phyloP scores from a whole-genome alignment of 331 rosid genomes.

The Telfairia occidentalis region DNA sequence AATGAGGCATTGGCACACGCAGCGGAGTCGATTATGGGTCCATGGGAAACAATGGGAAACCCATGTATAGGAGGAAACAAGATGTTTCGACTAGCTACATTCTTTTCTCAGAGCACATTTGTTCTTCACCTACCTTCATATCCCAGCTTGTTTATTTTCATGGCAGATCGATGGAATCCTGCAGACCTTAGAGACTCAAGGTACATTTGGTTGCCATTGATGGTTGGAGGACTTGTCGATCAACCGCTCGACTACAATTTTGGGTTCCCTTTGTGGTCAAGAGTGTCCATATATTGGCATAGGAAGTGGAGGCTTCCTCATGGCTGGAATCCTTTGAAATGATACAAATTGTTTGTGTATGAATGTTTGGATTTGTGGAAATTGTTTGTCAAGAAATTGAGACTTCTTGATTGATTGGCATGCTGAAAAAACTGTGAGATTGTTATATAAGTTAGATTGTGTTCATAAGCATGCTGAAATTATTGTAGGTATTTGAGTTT shows the following conservation, averaged over 20 bases:
- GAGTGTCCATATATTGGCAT: slow-evolving; percentile 95
- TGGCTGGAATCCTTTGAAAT: slow-evolving; percentile 42
- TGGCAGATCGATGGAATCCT: slow-evolving; percentile 94
- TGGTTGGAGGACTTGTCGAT: slow-evolving; percentile 78
- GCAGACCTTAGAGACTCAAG: slow-evolving; percentile 80
- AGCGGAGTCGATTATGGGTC: slow-evolving; percentile 76
- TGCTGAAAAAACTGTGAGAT: too few species aligned
- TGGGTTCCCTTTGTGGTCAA: slow-evolving; percentile 86
- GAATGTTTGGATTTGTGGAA: too few species aligned
- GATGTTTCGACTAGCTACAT: slow-evolving; percentile 54
- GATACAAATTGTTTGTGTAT: background rate
- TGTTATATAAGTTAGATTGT: too few species aligned
- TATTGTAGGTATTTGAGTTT: too few species aligned
- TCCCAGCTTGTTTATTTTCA: slow-evolving; percentile 60
- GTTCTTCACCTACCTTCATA: slow-evolving; percentile 63
- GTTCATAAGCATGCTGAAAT: too few species aligned
- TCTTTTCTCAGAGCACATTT: slow-evolving; percentile 85
- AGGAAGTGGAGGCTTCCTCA: slow-evolving; percentile 81
- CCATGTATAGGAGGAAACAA: slow-evolving; percentile 83
- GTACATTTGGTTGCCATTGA: slow-evolving; percentile 90
- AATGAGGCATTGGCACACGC: slow-evolving; percentile 91
- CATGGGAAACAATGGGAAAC: slow-evolving; percentile 89
- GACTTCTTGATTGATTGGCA: too few species aligned
- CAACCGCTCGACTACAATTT: slow-evolving; percentile 73
- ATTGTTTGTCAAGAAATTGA: too few species aligned